A percentile compares a stretch with the other conserved stretches of the same genome.
Conservation (phyloP, 345 rosid genomes). For the Lagerstroemia speciosa region DNA sequence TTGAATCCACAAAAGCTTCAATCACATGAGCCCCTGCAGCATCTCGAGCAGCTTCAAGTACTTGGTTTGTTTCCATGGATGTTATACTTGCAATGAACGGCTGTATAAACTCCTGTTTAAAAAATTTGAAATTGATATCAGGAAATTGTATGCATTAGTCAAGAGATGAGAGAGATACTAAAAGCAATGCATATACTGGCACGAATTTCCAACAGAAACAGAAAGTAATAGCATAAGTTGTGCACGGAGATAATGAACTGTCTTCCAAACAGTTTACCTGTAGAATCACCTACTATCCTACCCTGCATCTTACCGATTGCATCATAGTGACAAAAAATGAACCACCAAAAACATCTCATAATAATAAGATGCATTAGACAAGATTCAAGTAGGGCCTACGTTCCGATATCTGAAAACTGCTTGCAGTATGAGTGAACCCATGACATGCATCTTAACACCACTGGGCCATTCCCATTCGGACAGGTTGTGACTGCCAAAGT, state of each 20-base stretch:
- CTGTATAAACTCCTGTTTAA: conserved; percentile 61
- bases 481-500: conserved; percentile 49
- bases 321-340: neutral
- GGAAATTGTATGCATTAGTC: neutral
- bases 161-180: neutral
- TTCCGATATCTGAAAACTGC: conserved; percentile 62
- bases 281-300: neutral
- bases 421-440: conserved; percentile 92
- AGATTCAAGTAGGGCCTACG: conserved; percentile 38
- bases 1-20: conserved; percentile 74
- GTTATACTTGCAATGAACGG: conserved; percentile 56
- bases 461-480: conserved; percentile 72
- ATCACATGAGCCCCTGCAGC: conserved; percentile 74
- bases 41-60: conserved; percentile 66
- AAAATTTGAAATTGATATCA: neutral
- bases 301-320: neutral
- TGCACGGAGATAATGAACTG: neutral
- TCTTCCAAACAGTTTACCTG: neutral
- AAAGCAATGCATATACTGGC: too few species aligned
- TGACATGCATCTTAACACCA: conserved; percentile 60
- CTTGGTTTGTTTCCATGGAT: conserved; percentile 65
- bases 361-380: neutral
- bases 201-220: neutral
- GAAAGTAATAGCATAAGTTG: neutral
- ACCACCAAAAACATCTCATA: neutral